Evolutionary conservation across 2,329 filamentous ascomycete species (phyloP).

Genomic region (Fusarium algeriense): DNA sequence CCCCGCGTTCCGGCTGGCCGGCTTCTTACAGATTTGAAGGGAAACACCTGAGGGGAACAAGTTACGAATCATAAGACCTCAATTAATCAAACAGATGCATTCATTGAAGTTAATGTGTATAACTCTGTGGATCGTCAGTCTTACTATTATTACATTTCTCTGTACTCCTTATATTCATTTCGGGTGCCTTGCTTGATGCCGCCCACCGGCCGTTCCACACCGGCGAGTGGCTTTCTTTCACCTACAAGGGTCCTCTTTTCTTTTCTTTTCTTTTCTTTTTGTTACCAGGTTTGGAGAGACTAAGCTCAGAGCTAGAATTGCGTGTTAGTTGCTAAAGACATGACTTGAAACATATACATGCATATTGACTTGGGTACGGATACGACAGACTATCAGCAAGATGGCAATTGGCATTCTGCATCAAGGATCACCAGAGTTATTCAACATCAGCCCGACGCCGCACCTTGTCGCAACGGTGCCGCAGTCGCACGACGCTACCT

Average conservation of each 20-base stretch:
- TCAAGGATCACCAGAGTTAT: constrained; percentile 16
- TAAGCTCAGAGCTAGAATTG: neutral
- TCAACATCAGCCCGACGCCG: constrained; percentile 23
- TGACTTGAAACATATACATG: neutral
- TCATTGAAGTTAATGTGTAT: neutral
- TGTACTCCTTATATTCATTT: constrained; percentile 18
- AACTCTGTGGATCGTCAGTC: neutral
- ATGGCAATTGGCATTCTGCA: constrained; percentile 3
- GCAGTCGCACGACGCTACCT: constrained; percentile 41
- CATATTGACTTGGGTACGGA: neutral
- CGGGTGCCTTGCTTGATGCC: constrained; percentile 45
- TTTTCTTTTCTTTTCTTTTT: constrained; percentile 4
- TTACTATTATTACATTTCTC: neutral
- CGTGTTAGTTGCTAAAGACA: neutral
- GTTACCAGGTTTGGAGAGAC: neutral
- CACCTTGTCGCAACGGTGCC: constrained; percentile 44
- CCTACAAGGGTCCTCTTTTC: neutral
- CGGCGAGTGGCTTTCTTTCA: constrained; percentile 19
- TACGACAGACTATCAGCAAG: constrained; percentile 1
- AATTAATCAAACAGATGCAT: neutral
- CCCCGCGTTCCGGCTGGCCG: constrained; percentile 33
- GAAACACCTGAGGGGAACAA: neutral
- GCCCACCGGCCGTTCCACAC: constrained; percentile 34
- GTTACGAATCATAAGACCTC: too few relatives aligned
- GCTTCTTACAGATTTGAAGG: constrained; percentile 2